Evolutionary conservation across 331 rosid species (phyloP).

Genomic region (Spiraea crenata): DNA sequence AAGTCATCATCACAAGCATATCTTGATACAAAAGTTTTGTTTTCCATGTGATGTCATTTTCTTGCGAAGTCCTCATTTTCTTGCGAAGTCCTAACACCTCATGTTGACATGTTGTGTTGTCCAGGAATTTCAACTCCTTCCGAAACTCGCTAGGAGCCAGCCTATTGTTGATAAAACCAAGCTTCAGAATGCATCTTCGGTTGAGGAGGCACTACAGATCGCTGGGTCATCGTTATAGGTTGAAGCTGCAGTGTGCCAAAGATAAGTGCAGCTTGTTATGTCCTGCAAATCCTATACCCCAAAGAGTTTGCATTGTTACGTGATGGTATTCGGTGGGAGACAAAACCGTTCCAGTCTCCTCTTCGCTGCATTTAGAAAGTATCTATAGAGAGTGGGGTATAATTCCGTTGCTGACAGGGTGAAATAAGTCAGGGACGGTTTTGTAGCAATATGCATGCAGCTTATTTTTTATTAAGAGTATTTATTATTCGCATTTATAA

Average conservation of each 20-base stretch:
- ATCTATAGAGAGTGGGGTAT: too few species aligned
- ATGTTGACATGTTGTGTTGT: background rate
- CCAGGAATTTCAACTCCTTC: constrained; percentile 89
- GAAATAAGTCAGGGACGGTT: too few species aligned
- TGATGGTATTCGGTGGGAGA: background rate
- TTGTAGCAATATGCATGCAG: too few species aligned
- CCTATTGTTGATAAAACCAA: constrained; percentile 65
- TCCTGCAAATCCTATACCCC: constrained; percentile 12
- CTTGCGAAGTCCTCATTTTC: background rate
- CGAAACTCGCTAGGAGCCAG: constrained; percentile 80
- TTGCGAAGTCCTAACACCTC: background rate
- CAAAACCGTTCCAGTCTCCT: background rate
- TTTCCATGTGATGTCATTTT: background rate
- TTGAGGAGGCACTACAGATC: constrained; percentile 77
- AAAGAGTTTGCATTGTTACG: constrained; percentile 18
- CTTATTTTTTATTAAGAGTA: too few species aligned
- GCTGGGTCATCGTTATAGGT: constrained; percentile 48
- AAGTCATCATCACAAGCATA: background rate
- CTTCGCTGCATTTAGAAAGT: background rate
- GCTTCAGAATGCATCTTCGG: constrained; percentile 75
- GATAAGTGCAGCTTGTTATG: background rate
- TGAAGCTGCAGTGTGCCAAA: constrained; percentile 32
- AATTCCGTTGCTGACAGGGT: too few species aligned
- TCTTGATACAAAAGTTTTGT: background rate
- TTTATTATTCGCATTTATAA: too few species aligned